Evolutionary conservation across 305 asterid species (phyloP).

Genomic region (Solanum hybrid): DNA sequence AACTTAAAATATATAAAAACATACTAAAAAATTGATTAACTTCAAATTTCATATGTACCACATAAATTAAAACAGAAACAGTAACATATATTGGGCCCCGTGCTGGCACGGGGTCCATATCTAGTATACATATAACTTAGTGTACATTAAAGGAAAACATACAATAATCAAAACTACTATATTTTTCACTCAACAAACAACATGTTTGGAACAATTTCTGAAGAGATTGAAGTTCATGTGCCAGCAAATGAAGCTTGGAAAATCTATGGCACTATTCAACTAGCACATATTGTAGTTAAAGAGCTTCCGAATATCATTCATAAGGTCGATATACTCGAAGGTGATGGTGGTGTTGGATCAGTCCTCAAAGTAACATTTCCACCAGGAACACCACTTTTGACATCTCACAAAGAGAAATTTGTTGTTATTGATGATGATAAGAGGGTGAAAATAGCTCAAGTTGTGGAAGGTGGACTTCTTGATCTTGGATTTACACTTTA

Average conservation of each 20-base stretch:
- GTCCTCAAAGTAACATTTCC: constrained; percentile 1
- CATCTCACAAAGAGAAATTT: constrained; percentile 16
- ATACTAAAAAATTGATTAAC: no score
- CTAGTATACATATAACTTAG: neutral
- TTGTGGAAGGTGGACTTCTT: constrained; percentile 21
- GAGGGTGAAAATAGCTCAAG: constrained; percentile 10
- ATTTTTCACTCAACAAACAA: neutral
- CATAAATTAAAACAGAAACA: no score
- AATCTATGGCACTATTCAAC: constrained; percentile 10
- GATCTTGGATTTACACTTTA: constrained; percentile 13
- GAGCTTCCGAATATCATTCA: neutral
- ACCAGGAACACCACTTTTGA: constrained; percentile 1
- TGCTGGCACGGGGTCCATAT: no score
- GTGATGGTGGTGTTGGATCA: constrained; percentile 13
- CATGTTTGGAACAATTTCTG: constrained; percentile 10
- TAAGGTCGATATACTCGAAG: constrained; percentile 4
- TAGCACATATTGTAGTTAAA: neutral
- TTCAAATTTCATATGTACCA: no score
- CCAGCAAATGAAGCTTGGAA: constrained; percentile 14
- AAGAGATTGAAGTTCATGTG: neutral
- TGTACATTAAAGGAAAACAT: neutral
- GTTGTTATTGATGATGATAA: constrained; percentile 12
- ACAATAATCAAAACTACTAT: neutral
- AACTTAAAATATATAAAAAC: no score
- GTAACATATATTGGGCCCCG: no score